Base-by-base conservation (phyloP, 345 rosid species). In the Cochlearia excelsa region DNA sequence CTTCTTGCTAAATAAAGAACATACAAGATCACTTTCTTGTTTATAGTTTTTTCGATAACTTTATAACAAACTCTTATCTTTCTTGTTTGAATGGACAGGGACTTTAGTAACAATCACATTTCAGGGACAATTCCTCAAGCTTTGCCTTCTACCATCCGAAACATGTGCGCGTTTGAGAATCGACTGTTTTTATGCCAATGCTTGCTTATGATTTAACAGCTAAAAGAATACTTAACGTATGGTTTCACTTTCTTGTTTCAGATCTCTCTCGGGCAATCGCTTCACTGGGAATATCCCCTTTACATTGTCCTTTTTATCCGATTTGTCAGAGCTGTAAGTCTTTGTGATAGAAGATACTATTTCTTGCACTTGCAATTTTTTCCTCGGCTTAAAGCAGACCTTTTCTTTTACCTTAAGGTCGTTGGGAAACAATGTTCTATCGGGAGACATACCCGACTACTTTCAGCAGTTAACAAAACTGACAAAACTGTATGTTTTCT, bases 101-200 rank as follows among this genome's bases (percentile, higher is more conserved):
- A 87, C 80, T 70, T 93, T 46, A 85, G 95, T 73, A 70, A 79
- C 78, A 93, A 93, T 72, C 87, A 76, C 59, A 85, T 93, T 11
- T 83, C 85, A 52, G 99, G 99, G 74, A 79, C 68, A 47, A 75
- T 93, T 64, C 99, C 97, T 3, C 75, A 73, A 47, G 75, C 62
- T 69, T 70, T 89, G 74, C 99, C 99, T 5, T 68, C 55, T 46
- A 80, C 94, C 44, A 62, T 93, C 71, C 68, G 73, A 41, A 82
- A 75, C 71, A 53, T 93, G 99, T 93, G 66, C 16, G 92, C 16
- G 92, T 79, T 70, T 57, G 30, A 43, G 42, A 27, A 6, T 40
- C 9, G 6, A 61, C 37, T 54, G 3, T 37, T 7, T 43, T 37
- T 4, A 26, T 47, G 38, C 26, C 56, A 23, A 33, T 16, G 28